Evolutionary conservation across 1,284 basidiomycete species (phyloP).

Genomic region (Meripilus lineatus): DNA sequence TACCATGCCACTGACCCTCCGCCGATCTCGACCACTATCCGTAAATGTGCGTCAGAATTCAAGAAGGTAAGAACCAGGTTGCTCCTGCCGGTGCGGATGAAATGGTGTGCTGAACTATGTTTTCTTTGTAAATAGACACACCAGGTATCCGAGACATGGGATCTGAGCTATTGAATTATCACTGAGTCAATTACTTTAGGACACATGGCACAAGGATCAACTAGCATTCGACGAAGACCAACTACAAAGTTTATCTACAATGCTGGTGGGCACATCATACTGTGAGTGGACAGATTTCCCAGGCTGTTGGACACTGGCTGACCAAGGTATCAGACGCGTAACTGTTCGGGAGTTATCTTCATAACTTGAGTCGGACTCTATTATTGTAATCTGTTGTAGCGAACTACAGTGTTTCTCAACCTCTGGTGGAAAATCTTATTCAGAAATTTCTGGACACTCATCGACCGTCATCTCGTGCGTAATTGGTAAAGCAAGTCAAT

Average conservation of each 20-base stretch:
- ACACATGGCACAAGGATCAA: conserved; percentile 92
- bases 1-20: conserved; percentile 86
- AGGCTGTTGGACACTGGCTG: neutral
- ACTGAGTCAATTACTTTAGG: conserved; percentile 39
- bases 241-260: conserved; percentile 79
- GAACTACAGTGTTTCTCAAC: no score
- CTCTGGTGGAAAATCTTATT: no score
- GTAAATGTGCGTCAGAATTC: conserved; percentile 85
- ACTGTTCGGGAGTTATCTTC: no score
- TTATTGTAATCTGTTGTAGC: no score
- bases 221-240: conserved; percentile 89
- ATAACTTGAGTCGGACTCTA: no score
- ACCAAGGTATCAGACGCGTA: no score
- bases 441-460: no score
- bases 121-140: conserved; percentile 47
- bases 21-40: conserved; percentile 88
- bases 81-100: conserved; percentile 17
- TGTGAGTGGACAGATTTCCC: conserved; percentile 46
- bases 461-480: no score
- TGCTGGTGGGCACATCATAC: conserved; percentile 89
- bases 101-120: neutral
- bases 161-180: conserved; percentile 1
- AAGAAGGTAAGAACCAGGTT: conserved; percentile 50
- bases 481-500: no score
- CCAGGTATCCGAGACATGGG: conserved; percentile 40